Conservation (phyloP, 495 filamentous ascomycete species). For the Tuber brumale region DNA sequence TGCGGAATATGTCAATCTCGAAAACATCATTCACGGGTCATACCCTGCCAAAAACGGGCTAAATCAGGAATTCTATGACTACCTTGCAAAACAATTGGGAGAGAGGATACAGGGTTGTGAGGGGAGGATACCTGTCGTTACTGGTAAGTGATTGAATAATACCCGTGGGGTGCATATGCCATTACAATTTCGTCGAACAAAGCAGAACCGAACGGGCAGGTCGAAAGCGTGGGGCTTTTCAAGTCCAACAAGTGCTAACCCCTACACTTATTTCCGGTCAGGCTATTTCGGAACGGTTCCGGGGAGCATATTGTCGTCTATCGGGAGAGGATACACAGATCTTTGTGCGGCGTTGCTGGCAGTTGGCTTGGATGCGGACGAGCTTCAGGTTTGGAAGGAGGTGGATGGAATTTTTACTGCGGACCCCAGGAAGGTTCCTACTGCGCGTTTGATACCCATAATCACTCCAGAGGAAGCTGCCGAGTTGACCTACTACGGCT, state of each 20-base stretch:
- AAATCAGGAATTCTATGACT: conserved; percentile 72
- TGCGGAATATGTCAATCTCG: conserved; percentile 79
- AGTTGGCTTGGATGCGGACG: conserved; percentile 66
- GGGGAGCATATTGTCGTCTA: conserved; percentile 53
- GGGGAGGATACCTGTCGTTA: conserved; percentile 69
- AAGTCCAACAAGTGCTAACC: not conserved
- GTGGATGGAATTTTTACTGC: conserved; percentile 88
- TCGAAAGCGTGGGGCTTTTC: not conserved
- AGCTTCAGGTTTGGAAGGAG: conserved; percentile 90
- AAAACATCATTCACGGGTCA: conserved; percentile 48
- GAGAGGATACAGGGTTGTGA: conserved; percentile 64
- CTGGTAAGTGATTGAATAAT: conserved; percentile 38
- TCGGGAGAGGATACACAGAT: conserved; percentile 85
- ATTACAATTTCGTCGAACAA: not conserved
- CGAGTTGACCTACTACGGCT: conserved; percentile 87
- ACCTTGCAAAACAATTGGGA: conserved; percentile 57
- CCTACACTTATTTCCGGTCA: conserved; percentile 4
- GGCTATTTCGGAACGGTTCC: conserved; percentile 87
- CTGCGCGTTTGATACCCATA: conserved; percentile 63
- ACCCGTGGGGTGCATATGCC: not conserved
- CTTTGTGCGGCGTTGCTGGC: conserved; percentile 78
- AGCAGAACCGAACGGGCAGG: not conserved
- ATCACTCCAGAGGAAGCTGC: conserved; percentile 86
- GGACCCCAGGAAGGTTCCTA: conserved; percentile 80
- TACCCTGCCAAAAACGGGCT: conserved; percentile 62